Conservation (phyloP, 345 rosid genomes). For the Citrus maxima region DNA sequence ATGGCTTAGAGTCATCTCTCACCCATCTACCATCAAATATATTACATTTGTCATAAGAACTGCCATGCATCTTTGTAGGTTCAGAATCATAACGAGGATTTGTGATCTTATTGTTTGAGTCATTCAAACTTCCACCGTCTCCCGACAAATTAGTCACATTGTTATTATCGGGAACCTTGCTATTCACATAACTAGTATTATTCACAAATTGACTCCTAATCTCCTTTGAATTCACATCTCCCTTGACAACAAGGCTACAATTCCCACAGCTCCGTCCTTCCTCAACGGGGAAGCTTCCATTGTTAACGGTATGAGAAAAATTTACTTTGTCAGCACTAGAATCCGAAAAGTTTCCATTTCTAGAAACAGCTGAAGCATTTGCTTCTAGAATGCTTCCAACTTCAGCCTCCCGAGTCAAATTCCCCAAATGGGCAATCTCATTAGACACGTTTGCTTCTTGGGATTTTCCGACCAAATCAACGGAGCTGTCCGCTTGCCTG, state of each 20-base stretch:
- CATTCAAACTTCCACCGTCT: slow-evolving; percentile 1
- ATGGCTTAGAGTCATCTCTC: slow-evolving; percentile 64
- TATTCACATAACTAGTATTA: background rate
- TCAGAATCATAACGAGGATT: background rate
- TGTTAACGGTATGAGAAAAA: background rate
- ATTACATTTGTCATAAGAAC: slow-evolving; percentile 45
- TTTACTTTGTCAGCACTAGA: slow-evolving; percentile 5
- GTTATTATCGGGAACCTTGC: background rate
- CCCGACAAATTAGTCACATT: slow-evolving; percentile 9
- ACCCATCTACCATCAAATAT: slow-evolving; percentile 81
- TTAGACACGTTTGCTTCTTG: slow-evolving; percentile 9
- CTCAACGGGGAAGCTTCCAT: slow-evolving; percentile 15
- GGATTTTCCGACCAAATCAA: slow-evolving; percentile 3
- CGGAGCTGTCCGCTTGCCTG: slow-evolving; percentile 11
- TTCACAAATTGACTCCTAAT: slow-evolving; percentile 10
- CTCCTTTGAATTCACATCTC: slow-evolving; percentile 7
- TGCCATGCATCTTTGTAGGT: background rate
- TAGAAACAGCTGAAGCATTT: slow-evolving; percentile 11
- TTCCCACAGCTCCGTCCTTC: slow-evolving; percentile 4
- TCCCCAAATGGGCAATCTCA: slow-evolving; percentile 15
- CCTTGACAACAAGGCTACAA: slow-evolving; percentile 5
- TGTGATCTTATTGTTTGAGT: background rate
- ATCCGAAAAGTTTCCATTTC: slow-evolving; percentile 23
- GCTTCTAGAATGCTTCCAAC: slow-evolving; percentile 18
- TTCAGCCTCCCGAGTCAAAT: slow-evolving; percentile 14